Evolutionary conservation across 2,329 filamentous ascomycete species (phyloP), one percentile per base, ranked within the genome.

Genomic region (Fusarium globosum): DNA sequence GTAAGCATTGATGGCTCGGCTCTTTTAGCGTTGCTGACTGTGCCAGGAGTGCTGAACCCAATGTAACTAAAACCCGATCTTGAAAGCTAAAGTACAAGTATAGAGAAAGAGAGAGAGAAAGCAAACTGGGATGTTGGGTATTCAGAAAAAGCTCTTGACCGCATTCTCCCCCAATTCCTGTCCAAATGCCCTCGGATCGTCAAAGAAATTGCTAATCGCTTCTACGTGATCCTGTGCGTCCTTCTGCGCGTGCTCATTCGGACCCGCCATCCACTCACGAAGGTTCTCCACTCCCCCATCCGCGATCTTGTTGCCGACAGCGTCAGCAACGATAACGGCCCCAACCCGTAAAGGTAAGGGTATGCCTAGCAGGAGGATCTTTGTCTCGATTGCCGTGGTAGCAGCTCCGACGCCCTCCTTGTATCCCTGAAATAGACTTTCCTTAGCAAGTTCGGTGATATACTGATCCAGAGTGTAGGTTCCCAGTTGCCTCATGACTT

Each of bases 141-240:
- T 6, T 41, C 33, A 35, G 13, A n/a, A 41, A 5, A 5, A 13
- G 42, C n/a, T 43, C 15, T 5, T 26, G 23, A 20, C 7, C 42
- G 2, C 3, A 26, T 45, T 3, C 23, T 9, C 16, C 11, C 7
- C 43, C 12, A 2, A 10, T 0, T 7, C 43, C 43, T 45, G 7
- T 18, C 6, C 16, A 1, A 18, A 3, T 8, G 2, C n/a, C 7
- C 28, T 7, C 6, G n/a, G 42, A 2, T 2, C 15, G 0, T 7
- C 4, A 4, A 7, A n/a, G 5, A 16, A 7, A 9, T 21, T 15
- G 46, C 20, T 28, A 11, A 33, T 8, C 3, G 0, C 1, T 28
- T 20, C 10, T 23, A 23, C 43, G 1, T 20, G 23, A 7, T 7
- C 10, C 10, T 45, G 43, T 45, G 23, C 43, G 1, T 45, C 43